Percentiles rank a stretch among this genome's conserved stretches.
phyloP scores from a whole-genome alignment of 805 yeast genomes.

The Pichia paraexigua region DNA sequence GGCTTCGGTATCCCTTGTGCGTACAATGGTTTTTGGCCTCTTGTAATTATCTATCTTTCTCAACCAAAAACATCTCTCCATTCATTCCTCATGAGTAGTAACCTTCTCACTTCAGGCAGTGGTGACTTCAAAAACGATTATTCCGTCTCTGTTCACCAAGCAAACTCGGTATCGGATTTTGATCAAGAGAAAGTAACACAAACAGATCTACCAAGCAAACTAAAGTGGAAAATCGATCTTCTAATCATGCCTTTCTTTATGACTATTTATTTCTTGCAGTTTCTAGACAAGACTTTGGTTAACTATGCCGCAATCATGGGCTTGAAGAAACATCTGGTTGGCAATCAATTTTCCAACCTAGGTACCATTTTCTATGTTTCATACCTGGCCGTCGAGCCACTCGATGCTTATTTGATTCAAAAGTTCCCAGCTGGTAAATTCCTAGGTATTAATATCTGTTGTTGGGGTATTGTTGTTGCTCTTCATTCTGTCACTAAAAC shows the following conservation, averaged over 20 bases:
- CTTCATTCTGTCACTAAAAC: conserved; percentile 37
- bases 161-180: not conserved
- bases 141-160: not conserved
- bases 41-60: too few relatives aligned
- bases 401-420: conserved; percentile 33
- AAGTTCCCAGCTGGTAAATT: conserved; percentile 27
- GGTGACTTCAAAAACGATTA: not conserved
- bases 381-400: conserved; percentile 40
- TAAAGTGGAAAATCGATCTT: conserved; percentile 10
- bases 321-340: not conserved
- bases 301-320: not conserved
- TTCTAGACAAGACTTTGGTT: not conserved
- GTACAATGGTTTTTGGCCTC: too few relatives aligned
- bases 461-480: conserved; percentile 31
- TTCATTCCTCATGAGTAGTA: too few relatives aligned
- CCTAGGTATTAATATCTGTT: conserved; percentile 20
- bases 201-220: not conserved
- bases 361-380: conserved; percentile 40
- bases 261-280: conserved; percentile 6
- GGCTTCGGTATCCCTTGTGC: too few relatives aligned
- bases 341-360: conserved; percentile 14
- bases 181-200: not conserved
- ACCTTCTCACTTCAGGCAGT: too few relatives aligned
- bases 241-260: conserved; percentile 9
- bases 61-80: too few relatives aligned